These are phyloP conservation scores for Gossypium longicalyx DNA, from an alignment of 345 rosid species.

Conservation along the genomic window DNA sequence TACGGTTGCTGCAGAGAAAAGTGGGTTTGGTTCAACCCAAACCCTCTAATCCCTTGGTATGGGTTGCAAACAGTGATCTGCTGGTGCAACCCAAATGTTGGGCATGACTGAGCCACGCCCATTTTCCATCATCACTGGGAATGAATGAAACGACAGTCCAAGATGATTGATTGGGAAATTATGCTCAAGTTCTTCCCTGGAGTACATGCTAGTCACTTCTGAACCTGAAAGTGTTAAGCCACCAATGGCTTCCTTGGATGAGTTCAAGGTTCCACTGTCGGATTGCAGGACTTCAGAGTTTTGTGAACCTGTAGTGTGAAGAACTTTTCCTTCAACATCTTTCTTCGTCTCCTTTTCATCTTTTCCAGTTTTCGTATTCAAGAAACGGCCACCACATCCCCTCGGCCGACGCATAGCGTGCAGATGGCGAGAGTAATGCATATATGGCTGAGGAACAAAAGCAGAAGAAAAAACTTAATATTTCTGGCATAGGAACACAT, in stretches of 20 bases:
- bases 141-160: constrained; percentile 33
- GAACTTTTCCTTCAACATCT: constrained; percentile 9
- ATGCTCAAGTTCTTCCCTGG: constrained; percentile 19
- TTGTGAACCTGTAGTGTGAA: constrained; percentile 61
- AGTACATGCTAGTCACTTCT: constrained; percentile 20
- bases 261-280: constrained; percentile 54
- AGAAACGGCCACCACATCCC: constrained; percentile 92
- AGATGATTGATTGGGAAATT: constrained; percentile 33
- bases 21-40: constrained; percentile 21
- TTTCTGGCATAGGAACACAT: not conserved
- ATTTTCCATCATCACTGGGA: constrained; percentile 37
- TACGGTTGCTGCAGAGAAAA: constrained; percentile 32
- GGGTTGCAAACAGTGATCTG: constrained; percentile 54
- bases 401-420: constrained; percentile 98
- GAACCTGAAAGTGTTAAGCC: constrained; percentile 48
- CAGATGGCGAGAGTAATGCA: constrained; percentile 93
- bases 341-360: constrained; percentile 35
- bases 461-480: not conserved
- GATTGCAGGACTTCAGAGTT: constrained; percentile 78
- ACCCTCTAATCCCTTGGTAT: constrained; percentile 25
- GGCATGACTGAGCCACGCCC: constrained; percentile 29
- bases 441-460: constrained; percentile 60
- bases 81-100: constrained; percentile 64
- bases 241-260: constrained; percentile 46
- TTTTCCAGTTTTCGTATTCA: constrained; percentile 52